Percentiles rank a stretch among this genome's conserved stretches.
Evolutionary conservation across 192 early-diverging fungal genomes (phyloP).

Genomic region (Linderina pennispora): DNA sequence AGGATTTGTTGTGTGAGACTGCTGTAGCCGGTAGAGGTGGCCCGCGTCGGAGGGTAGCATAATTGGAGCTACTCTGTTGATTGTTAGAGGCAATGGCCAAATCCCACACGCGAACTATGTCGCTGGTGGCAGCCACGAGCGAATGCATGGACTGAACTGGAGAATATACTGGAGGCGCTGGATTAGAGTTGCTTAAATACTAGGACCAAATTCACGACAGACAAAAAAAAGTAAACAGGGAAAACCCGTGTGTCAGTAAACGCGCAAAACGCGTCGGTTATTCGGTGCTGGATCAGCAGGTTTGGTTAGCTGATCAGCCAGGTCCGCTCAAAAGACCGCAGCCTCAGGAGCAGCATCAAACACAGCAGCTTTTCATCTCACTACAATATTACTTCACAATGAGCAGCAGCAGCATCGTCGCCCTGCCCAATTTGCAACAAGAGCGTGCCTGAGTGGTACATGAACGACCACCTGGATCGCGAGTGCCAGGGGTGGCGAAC

Average conservation of each 20-base stretch:
- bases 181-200: too few relatives aligned
- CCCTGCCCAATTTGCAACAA: slow-evolving; percentile 35
- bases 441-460: slow-evolving; percentile 37
- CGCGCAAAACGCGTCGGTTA: too few relatives aligned
- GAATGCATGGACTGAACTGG: slow-evolving; percentile 7
- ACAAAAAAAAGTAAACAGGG: too few relatives aligned
- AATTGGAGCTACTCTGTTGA: background rate
- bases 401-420: slow-evolving; percentile 19
- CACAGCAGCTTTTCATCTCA: too few relatives aligned
- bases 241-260: too few relatives aligned
- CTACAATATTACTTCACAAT: too few relatives aligned
- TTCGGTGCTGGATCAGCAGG: too few relatives aligned
- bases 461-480: slow-evolving; percentile 42
- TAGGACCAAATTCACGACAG: too few relatives aligned
- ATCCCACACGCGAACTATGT: slow-evolving; percentile 36
- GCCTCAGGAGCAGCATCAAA: too few relatives aligned
- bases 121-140: slow-evolving; percentile 31
- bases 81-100: slow-evolving; percentile 4
- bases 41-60: slow-evolving; percentile 5
- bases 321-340: too few relatives aligned
- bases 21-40: slow-evolving; percentile 1
- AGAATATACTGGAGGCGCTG: too few relatives aligned
- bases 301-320: too few relatives aligned
- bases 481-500: slow-evolving; percentile 12
- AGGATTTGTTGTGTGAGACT: background rate